These are phyloP conservation scores for Solanum appendiculatum DNA, from an alignment of 257 asterid genomes.

Conservation along the genomic window DNA sequence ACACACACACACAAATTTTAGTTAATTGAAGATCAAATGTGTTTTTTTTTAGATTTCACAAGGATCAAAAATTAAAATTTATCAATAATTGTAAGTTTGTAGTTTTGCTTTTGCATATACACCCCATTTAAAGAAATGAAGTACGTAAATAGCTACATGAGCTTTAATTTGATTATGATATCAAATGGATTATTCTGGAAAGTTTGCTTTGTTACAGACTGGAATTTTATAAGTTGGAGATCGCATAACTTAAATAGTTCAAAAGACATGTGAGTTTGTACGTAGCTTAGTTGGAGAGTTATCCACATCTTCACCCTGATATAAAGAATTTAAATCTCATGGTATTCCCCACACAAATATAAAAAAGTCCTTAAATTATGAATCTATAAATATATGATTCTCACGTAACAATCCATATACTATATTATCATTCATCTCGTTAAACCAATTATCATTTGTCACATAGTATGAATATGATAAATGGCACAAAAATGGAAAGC, in stretches of 20 bases:
- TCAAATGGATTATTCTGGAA: neutral
- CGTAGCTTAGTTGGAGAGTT: neutral
- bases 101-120: neutral
- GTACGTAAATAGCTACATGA: neutral
- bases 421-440: neutral
- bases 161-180: neutral
- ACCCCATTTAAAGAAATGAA: neutral
- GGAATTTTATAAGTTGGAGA: neutral
- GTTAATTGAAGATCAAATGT: neutral
- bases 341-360: too few relatives aligned
- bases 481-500: neutral
- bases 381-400: neutral
- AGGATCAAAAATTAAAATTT: neutral
- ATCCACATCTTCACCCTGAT: neutral
- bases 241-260: neutral
- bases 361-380: neutral
- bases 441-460: neutral
- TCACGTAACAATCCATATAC: neutral
- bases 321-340: neutral
- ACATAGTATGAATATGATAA: neutral
- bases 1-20: neutral
- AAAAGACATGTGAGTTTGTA: neutral
- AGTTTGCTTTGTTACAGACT: neutral
- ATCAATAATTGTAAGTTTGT: neutral
- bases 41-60: neutral